Conservation (phyloP, 2,329 filamentous ascomycete genomes). For the Cladosporium cucumerinum region DNA sequence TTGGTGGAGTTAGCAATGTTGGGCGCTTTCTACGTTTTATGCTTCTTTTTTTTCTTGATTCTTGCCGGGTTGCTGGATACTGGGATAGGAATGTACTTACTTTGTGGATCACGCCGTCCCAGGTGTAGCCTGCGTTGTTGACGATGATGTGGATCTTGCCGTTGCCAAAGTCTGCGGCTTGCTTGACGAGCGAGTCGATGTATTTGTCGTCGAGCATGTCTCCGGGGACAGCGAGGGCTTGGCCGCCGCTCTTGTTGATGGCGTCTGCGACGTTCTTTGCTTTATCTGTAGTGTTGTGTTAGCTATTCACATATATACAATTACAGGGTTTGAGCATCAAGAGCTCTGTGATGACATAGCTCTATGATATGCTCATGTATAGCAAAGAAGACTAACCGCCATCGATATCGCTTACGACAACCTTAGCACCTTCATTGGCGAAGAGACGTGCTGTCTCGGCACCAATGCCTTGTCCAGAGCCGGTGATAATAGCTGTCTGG, state of each 20-base stretch:
- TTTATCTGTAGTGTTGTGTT: slow-evolving; percentile 45
- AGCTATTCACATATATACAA: neutral
- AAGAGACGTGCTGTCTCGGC: slow-evolving; percentile 58
- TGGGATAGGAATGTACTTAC: slow-evolving; percentile 38
- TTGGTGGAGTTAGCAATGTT: neutral
- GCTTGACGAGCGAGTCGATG: slow-evolving; percentile 67
- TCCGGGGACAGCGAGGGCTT: slow-evolving; percentile 70
- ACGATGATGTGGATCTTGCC: slow-evolving; percentile 90
- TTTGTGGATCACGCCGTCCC: slow-evolving; percentile 91
- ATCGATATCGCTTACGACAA: slow-evolving; percentile 82
- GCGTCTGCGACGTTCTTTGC: slow-evolving; percentile 62
- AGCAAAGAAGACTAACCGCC: slow-evolving; percentile 48
- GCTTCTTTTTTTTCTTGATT: no score
- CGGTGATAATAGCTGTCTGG: slow-evolving; percentile 81
- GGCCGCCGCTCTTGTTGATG: slow-evolving; percentile 66
- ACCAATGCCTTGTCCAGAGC: slow-evolving; percentile 78
- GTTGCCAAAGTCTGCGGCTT: slow-evolving; percentile 73
- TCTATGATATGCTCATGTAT: neutral
- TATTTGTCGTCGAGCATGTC: slow-evolving; percentile 72
- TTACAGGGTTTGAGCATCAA: neutral
- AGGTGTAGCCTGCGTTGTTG: slow-evolving; percentile 89
- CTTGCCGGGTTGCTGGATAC: no score
- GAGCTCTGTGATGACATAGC: neutral
- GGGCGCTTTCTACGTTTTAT: no score
- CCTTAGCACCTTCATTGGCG: slow-evolving; percentile 78